These are phyloP conservation scores for Trapa incisa DNA, from an alignment of 345 rosid genomes.

Conservation along the genomic window DNA sequence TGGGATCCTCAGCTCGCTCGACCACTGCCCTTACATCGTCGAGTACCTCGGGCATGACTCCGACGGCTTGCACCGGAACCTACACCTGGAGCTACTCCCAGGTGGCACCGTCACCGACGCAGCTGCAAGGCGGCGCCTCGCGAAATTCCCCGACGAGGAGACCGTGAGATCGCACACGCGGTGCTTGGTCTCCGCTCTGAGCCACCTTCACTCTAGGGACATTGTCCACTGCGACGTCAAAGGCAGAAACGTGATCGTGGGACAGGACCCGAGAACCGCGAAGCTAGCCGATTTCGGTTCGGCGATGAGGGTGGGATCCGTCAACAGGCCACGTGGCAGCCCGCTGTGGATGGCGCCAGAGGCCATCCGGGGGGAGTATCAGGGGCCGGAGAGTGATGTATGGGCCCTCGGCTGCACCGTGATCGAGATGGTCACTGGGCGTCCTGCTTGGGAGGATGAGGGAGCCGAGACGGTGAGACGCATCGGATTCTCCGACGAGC, in stretches of 20 bases:
- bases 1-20: conserved; percentile 29
- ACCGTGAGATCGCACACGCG: conserved; percentile 27
- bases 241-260: conserved; percentile 47
- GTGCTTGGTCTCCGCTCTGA: conserved; percentile 51
- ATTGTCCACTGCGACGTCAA: conserved; percentile 76
- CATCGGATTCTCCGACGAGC: conserved; percentile 42
- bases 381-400: conserved; percentile 70
- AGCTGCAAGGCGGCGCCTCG: conserved; percentile 4
- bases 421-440: conserved; percentile 65
- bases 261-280: conserved; percentile 14
- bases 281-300: conserved; percentile 83
- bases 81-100: conserved; percentile 50
- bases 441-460: conserved; percentile 57
- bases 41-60: conserved; percentile 41
- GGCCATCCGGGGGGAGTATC: conserved; percentile 51
- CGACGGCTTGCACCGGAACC: conserved; percentile 34
- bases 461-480: conserved; percentile 43
- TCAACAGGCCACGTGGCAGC: conserved; percentile 53
- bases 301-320: conserved; percentile 17
- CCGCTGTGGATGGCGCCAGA: conserved; percentile 96
- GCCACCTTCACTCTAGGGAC: conserved; percentile 41
- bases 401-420: conserved; percentile 76
- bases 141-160: conserved; percentile 10
- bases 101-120: conserved; percentile 51
- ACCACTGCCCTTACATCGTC: conserved; percentile 33